A percentile compares a stretch with the other conserved stretches of the same genome.
phyloP scores from a whole-genome alignment of 2,329 filamentous ascomycete species.

The Alternaria conjuncta region DNA sequence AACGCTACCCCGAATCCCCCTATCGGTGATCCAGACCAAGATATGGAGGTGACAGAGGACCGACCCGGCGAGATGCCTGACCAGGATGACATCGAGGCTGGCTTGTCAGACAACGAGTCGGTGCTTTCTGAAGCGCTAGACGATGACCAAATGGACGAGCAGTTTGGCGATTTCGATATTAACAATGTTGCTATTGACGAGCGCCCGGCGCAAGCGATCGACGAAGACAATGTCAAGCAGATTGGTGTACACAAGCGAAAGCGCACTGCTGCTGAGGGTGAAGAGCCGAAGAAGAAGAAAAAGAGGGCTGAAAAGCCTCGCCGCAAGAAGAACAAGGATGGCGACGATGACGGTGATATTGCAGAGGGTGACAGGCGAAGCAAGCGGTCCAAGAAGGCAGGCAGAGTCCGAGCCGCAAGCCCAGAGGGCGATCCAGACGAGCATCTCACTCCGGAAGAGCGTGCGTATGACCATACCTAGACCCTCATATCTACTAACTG shows the following conservation, averaged over 20 bases:
- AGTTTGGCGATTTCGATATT: conserved; percentile 63
- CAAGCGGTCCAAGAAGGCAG: conserved; percentile 55
- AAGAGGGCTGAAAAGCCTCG: conserved; percentile 63
- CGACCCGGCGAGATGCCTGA: conserved; percentile 44
- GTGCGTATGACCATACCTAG: conserved; percentile 55
- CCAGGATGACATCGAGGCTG: conserved; percentile 48
- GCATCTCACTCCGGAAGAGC: conserved; percentile 81
- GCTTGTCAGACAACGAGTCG: conserved; percentile 66
- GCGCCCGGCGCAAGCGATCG: conserved; percentile 63
- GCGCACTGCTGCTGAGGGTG: conserved; percentile 65
- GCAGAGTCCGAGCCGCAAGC: conserved; percentile 43
- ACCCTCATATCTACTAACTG: conserved; percentile 16
- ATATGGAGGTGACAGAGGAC: conserved; percentile 54
- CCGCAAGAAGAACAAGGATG: conserved; percentile 58
- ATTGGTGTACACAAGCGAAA: conserved; percentile 70
- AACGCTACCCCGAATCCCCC: conserved; percentile 54
- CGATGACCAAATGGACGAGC: conserved; percentile 68
- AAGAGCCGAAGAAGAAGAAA: conserved; percentile 73
- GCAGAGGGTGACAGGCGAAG: conserved; percentile 62
- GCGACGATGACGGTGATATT: conserved; percentile 55
- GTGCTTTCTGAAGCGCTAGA: conserved; percentile 67
- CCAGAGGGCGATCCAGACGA: conserved; percentile 75
- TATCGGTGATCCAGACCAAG: conserved; percentile 51
- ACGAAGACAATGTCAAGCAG: conserved; percentile 66
- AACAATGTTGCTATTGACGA: conserved; percentile 67